These are phyloP conservation scores for Penicillium sp. DNA, from an alignment of 2,329 filamentous ascomycete species.

Conservation along the genomic window DNA sequence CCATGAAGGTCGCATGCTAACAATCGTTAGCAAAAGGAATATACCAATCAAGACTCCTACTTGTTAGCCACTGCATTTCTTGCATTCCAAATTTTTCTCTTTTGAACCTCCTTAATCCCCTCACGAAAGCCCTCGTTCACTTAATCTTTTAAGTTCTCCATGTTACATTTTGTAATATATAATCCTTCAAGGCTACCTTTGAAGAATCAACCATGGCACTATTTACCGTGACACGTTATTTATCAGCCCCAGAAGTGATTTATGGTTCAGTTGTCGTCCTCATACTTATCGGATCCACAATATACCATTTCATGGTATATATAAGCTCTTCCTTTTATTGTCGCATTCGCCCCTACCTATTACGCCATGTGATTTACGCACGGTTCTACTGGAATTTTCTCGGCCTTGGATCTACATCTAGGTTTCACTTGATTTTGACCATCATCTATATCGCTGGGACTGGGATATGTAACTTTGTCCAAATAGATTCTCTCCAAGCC, in stretches of 20 bases:
- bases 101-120: no score
- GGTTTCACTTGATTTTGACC: constrained; percentile 1
- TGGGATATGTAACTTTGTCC: constrained; percentile 11
- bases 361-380: constrained; percentile 9
- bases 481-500: constrained; percentile 7
- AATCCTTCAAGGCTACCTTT: no score
- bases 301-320: not conserved
- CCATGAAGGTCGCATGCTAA: no score
- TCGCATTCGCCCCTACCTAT: constrained; percentile 10
- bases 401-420: constrained; percentile 1
- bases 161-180: no score
- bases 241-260: not conserved
- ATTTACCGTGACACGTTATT: not conserved
- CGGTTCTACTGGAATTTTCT: constrained; percentile 11
- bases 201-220: not conserved
- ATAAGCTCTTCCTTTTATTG: constrained; percentile 22
- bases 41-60: no score
- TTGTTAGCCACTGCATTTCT: no score
- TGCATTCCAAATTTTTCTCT: no score
- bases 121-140: no score
- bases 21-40: no score
- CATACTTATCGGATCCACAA: not conserved
- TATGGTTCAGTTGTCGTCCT: not conserved
- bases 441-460: constrained; percentile 1
- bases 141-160: no score